Base-by-base conservation (phyloP, 2,329 filamentous ascomycete genomes). In the Hawksworthiomyces lignivorus region DNA sequence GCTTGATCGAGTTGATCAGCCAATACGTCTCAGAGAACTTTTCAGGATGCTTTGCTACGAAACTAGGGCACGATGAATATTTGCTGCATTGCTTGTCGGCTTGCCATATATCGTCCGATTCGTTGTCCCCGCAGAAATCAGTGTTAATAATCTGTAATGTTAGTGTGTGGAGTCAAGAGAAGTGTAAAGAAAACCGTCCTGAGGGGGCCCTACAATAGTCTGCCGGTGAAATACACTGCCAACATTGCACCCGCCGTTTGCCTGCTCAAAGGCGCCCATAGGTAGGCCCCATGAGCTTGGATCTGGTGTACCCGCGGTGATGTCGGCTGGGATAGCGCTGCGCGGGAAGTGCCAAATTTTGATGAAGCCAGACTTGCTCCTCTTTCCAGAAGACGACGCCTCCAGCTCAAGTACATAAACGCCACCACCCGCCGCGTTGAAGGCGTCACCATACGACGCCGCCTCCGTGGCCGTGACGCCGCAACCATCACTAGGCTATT, bases 21-120 rank as follows among this genome's bases (percentile, higher is more conserved):
- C 76, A 82, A 57, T 74, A 81, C 4, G 74, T 67, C 14, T 78
- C 67, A 11, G 54, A 49, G 52, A 81, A 82, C 1, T 67, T 74
- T 7, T 58, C 50, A 0, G 78, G 76, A 52, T 79, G 74, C 48
- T 73, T 65, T 42, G 62, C 61, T 10, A 82, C 79, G 54, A 67
- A 82, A 19, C 64, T 65, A 10, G 69, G 54, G 61, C 79, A 82
- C 4, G 50, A 51, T 8, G 33, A 30, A 17, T 49, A 50, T 38
- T 47, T 44, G 22, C 35, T 37, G 47, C 49, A 54, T 10, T 39
- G 26, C 15, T 38, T 28, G 15, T 47, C 50, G n/a, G 29, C 22
- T 6, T 18, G 18, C 51, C 50, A 52, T 4, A 32, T 36, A 15
- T 44, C 37, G 22, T 45, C 39, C 28, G 45, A 31, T 33, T 46